Percentiles rank a stretch among this genome's conserved stretches.
Conservation (phyloP, 495 filamentous ascomycete genomes). For the Usnea hakonensis region DNA sequence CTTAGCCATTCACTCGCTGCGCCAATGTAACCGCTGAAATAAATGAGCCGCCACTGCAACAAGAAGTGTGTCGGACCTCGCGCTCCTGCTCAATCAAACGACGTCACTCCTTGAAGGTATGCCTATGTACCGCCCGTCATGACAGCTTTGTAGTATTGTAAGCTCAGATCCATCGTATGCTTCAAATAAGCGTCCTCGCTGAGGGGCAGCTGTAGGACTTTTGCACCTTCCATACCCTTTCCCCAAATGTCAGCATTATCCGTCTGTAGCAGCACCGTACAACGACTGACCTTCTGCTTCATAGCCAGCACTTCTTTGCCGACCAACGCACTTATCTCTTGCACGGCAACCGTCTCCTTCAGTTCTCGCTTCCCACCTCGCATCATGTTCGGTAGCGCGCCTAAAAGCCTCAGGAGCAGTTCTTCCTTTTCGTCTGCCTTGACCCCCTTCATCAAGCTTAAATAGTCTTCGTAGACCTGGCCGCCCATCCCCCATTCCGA, state of each 20-base stretch:
- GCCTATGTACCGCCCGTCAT: constrained; percentile 4
- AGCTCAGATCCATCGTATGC: constrained; percentile 61
- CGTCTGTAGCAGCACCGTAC: not conserved
- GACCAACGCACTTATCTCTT: constrained; percentile 57
- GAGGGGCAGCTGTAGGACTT: constrained; percentile 58
- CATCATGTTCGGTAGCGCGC: constrained; percentile 55
- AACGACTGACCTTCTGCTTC: constrained; percentile 49
- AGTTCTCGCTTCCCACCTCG: constrained; percentile 51
- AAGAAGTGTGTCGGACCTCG: not conserved
- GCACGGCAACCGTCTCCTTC: constrained; percentile 69
- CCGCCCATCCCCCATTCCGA: constrained; percentile 69
- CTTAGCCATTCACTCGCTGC: not conserved
- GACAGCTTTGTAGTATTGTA: constrained; percentile 52
- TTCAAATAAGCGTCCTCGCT: constrained; percentile 61
- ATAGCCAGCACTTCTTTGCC: constrained; percentile 54
- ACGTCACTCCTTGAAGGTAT: not conserved
- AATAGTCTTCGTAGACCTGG: constrained; percentile 73
- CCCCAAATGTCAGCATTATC: constrained; percentile 18
- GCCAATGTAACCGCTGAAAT: not conserved
- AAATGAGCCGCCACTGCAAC: not conserved
- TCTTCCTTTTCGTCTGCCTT: constrained; percentile 26
- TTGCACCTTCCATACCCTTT: constrained; percentile 31
- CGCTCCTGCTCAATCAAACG: not conserved
- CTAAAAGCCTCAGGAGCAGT: constrained; percentile 51
- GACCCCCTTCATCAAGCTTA: constrained; percentile 45